These are phyloP conservation scores for Pseudogymnoascus sp. DNA, from an alignment of 2,329 filamentous ascomycete genomes.

Conservation along the genomic window DNA sequence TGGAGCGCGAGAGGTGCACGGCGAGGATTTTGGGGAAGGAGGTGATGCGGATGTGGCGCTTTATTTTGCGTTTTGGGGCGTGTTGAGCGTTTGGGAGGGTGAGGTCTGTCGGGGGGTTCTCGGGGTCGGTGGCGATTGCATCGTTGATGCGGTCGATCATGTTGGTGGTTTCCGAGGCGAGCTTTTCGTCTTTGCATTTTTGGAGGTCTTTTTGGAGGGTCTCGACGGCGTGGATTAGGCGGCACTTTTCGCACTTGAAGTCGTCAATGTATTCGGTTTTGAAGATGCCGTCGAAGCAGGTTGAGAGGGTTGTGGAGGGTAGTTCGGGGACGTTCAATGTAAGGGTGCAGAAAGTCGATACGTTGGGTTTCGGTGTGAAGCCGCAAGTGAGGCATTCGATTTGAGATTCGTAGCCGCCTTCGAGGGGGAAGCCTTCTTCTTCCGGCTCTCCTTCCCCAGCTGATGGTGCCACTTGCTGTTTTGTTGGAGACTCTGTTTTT, in stretches of 20 bases:
- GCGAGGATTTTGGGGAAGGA: conserved; percentile 83
- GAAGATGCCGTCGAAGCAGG: conserved; percentile 88
- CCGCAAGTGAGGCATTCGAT: conserved; percentile 86
- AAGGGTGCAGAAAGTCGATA: conserved; percentile 82
- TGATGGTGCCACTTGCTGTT: conserved; percentile 9
- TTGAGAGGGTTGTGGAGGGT: conserved; percentile 69
- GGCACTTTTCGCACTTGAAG: conserved; percentile 90
- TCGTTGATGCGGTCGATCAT: conserved; percentile 56
- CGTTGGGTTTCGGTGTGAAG: conserved; percentile 77
- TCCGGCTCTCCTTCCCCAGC: conserved; percentile 28
- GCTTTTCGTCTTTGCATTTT: conserved; percentile 41
- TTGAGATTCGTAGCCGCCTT: conserved; percentile 88
- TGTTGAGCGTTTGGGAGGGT: conserved; percentile 63
- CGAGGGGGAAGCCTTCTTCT: conserved; percentile 78
- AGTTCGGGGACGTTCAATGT: conserved; percentile 86
- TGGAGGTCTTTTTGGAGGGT: conserved; percentile 49
- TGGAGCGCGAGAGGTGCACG: conserved; percentile 86
- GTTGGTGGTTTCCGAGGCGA: conserved; percentile 39
- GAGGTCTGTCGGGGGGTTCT: conserved; percentile 63
- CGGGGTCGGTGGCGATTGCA: conserved; percentile 73
- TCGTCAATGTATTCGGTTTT: conserved; percentile 96
- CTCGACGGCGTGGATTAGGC: conserved; percentile 69
- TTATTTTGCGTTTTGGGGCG: conserved; percentile 75
- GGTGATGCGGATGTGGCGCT: conserved; percentile 79
- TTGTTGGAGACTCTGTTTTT: neutral